phyloP scores from a whole-genome alignment of 805 yeast species.

The Candida vaughaniae region DNA sequence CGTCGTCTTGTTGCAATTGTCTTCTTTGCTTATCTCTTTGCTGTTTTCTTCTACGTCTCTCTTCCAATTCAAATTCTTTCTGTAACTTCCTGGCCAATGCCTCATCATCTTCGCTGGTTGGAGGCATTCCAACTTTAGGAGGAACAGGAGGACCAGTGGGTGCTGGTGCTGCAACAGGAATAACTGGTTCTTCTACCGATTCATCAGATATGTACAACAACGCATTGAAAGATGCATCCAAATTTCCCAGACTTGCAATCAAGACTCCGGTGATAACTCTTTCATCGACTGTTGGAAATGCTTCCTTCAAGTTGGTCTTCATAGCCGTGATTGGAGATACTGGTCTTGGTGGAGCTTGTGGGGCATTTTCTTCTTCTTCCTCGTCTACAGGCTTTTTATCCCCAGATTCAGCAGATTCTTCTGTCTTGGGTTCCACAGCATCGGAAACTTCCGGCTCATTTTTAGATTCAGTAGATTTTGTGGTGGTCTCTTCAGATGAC shows the following conservation, averaged over 20 bases:
- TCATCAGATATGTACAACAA: conserved; percentile 79
- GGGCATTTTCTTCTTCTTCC: conserved; percentile 21
- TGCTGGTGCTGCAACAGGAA: conserved; percentile 27
- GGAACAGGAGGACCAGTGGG: conserved; percentile 4
- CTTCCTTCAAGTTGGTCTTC: conserved; percentile 66
- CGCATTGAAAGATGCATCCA: conserved; percentile 89
- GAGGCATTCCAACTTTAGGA: neutral
- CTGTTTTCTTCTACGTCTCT: conserved; percentile 32
- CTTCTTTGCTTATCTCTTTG: conserved; percentile 15
- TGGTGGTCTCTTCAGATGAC: neutral
- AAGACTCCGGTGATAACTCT: conserved; percentile 72
- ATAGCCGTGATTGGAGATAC: conserved; percentile 56
- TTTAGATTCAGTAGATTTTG: conserved; percentile 1
- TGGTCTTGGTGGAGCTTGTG: conserved; percentile 54
- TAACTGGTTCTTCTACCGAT: conserved; percentile 49
- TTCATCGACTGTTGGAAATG: conserved; percentile 79
- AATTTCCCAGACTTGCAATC: conserved; percentile 78
- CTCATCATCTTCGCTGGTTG: conserved; percentile 52
- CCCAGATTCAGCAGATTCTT: neutral
- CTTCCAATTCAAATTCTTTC: conserved; percentile 53
- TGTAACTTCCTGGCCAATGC: conserved; percentile 78
- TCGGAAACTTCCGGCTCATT: conserved; percentile 10
- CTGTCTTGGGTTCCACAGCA: neutral
- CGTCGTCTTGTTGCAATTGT: conserved; percentile 16
- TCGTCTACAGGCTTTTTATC: conserved; percentile 1